Base-by-base conservation (phyloP, 2,329 filamentous ascomycete species). In the Colletotrichum sp. region DNA sequence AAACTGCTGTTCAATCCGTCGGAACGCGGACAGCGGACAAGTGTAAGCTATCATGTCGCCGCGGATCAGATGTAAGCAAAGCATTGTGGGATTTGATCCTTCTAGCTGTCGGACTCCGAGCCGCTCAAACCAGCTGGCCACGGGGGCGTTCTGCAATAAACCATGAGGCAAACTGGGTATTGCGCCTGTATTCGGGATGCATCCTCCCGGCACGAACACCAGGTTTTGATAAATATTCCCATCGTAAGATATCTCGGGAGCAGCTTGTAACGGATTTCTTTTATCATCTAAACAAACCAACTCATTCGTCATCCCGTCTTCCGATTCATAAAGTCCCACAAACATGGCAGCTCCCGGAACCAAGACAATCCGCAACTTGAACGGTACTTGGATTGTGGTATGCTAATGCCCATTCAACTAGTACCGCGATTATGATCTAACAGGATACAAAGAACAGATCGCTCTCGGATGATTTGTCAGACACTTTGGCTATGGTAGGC, bases 291-390 rank as follows among this genome's bases (percentile, higher is more conserved):
- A 44, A 44, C 16, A 44, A 6, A n/a, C 18, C 39, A 44, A 44
- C 39, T n/a, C 16, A 44, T 18, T 44, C 39, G 39, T 44, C 39
- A 44, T 44, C 39, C 16, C 18, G 1, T 44, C 39, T n/a, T n/a
- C 39, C 39, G 9, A n/a, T 44, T 44, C 39, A 44, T 44, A 44
- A 44, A 44, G 39, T 6, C 39, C 39, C 39, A 44, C 18, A 44
- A 65, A 65, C 6, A 65, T 65, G 62, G 62, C 34, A 32, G 62
- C 62, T 36, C 62, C 62, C n/a, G 62, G 34, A 21, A 34, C 62
- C 32, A 65, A 65, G 62, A 65, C 62, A 15, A 65, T 65, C 32
- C 62, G 62, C 32, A 24, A 39, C 62, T 32, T 65, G 28, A 39
- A 34, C 21, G 62, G 62, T 21, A 65, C 26, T 39, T 65, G 62